phyloP scores from a whole-genome alignment of 306 rosid genomes.

The Begonia loranthoides region DNA sequence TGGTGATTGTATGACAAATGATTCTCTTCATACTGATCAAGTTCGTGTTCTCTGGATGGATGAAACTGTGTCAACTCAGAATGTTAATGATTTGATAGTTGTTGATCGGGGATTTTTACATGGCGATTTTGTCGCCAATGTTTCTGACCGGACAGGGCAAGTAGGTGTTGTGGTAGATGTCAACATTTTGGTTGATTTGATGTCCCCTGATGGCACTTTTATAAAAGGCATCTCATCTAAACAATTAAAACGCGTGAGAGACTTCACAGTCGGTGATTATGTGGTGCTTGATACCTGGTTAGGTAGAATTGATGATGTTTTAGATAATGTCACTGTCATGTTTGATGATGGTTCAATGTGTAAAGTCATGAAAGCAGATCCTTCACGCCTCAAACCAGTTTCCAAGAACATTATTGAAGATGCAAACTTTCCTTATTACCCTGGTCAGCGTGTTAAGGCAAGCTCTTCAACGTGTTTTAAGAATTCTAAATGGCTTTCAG shows the following conservation, averaged over 20 bases:
- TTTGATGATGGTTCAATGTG: conserved; percentile 94
- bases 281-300: conserved; percentile 95
- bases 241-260: conserved; percentile 75
- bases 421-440: conserved; percentile 90
- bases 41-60: conserved; percentile 86
- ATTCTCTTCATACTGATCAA: conserved; percentile 59
- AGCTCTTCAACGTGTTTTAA: conserved; percentile 88
- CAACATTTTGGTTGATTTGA: conserved; percentile 58
- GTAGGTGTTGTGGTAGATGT: conserved; percentile 96
- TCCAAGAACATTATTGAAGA: conserved; percentile 81
- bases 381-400: conserved; percentile 74
- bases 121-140: conserved; percentile 86
- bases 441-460: conserved; percentile 94
- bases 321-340: conserved; percentile 89
- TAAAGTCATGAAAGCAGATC: conserved; percentile 84
- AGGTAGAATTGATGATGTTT: conserved; percentile 89
- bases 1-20: conserved; percentile 29
- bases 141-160: conserved; percentile 85
- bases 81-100: conserved; percentile 41
- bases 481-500: conserved; percentile 91
- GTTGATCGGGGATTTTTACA: conserved; percentile 87
- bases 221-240: conserved; percentile 57
- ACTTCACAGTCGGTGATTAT: conserved; percentile 86
- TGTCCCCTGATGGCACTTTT: conserved; percentile 55
- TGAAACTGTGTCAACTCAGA: conserved; percentile 63